Evolutionary conservation across 192 early-diverging fungal species (phyloP).

Genomic region (Backusella sp.): DNA sequence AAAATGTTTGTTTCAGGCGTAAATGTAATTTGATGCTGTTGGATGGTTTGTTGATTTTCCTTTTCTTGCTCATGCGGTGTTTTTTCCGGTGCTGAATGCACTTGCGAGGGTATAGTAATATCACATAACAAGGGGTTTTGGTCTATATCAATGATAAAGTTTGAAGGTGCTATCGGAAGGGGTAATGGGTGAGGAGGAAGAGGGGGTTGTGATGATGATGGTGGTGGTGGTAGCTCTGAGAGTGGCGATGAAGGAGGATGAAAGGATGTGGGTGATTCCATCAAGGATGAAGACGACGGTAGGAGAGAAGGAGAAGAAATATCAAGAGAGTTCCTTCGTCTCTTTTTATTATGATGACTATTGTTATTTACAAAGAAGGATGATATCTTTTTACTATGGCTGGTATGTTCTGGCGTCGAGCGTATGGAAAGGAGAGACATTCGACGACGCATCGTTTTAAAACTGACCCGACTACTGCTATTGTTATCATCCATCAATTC

Average conservation of each 20-base stretch:
- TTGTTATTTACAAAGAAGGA: not conserved
- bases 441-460: not conserved
- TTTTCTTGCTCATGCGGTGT: not conserved
- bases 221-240: no score
- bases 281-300: not conserved
- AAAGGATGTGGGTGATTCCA: not conserved
- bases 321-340: not conserved
- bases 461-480: not conserved
- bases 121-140: not conserved
- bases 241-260: not conserved
- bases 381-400: not conserved
- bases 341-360: not conserved
- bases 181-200: not conserved
- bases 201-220: not conserved
- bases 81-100: not conserved
- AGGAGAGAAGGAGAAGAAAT: not conserved
- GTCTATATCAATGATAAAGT: not conserved
- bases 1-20: constrained; percentile 7
- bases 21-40: constrained; percentile 1
- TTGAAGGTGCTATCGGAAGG: not conserved
- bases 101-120: not conserved
- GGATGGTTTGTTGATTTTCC: not conserved
- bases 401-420: not conserved
- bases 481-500: not conserved
- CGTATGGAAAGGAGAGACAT: constrained; percentile 12